phyloP scores from a whole-genome alignment of 805 yeast genomes.

The Saturnispora sanitii region DNA sequence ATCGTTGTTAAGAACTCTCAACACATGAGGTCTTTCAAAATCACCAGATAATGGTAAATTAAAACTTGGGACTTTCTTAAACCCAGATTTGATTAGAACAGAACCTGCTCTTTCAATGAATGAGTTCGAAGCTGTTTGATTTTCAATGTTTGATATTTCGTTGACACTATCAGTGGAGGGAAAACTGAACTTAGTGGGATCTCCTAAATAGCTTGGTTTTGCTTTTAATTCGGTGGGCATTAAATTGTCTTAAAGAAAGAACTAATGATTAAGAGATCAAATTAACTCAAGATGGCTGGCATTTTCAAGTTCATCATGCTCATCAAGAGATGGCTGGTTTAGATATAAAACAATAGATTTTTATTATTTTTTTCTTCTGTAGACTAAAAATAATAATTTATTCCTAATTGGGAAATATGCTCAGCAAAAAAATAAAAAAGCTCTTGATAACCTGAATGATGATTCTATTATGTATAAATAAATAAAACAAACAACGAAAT shows the following conservation, averaged over 20 bases:
- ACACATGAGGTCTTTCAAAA: background rate
- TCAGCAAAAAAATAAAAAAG: constrained; percentile 3
- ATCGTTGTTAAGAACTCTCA: background rate
- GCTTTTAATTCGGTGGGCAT: constrained; percentile 7
- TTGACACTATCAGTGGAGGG: constrained; percentile 4
- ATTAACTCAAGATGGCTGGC: background rate
- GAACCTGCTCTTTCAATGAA: constrained; percentile 13
- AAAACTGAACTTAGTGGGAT: constrained; percentile 8
- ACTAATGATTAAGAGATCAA: background rate
- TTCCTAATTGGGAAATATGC: background rate
- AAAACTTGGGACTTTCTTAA: constrained; percentile 9
- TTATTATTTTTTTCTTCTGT: background rate
- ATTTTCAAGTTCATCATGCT: background rate
- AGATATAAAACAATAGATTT: background rate
- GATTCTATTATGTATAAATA: background rate
- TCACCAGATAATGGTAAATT: background rate
- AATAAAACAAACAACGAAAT: no score
- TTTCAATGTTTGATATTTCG: background rate
- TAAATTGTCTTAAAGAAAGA: background rate
- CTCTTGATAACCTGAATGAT: background rate
- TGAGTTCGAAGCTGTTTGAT: background rate
- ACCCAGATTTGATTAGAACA: constrained; percentile 14
- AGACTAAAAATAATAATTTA: no score
- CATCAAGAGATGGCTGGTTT: background rate
- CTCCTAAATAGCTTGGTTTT: constrained; percentile 13